A percentile compares a stretch with the other conserved stretches of the same genome.
Evolutionary conservation across 352 stramenopile species (phyloP).

Genomic region (Phytophthora constricta): DNA sequence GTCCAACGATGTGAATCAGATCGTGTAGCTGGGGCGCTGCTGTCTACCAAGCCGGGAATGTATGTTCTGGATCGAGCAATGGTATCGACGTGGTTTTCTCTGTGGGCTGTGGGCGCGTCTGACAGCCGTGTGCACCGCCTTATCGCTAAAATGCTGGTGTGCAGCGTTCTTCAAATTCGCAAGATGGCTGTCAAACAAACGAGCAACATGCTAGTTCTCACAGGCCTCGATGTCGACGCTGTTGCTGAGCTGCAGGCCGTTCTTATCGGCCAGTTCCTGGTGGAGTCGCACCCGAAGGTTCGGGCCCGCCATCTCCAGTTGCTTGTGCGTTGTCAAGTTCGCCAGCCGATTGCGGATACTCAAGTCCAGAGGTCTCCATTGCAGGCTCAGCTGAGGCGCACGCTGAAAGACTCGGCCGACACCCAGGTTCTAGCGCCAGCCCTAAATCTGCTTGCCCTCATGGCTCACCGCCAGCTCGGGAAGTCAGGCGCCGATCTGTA

Average conservation of each 20-base stretch:
- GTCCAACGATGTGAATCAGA: constrained; percentile 32
- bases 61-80: constrained; percentile 56
- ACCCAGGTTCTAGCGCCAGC: constrained; percentile 57
- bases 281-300: constrained; percentile 76
- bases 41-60: constrained; percentile 42
- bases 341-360: constrained; percentile 15
- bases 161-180: constrained; percentile 61
- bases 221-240: constrained; percentile 10
- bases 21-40: constrained; percentile 12
- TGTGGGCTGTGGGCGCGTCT: constrained; percentile 24
- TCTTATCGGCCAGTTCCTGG: constrained; percentile 54
- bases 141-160: constrained; percentile 46
- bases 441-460: constrained; percentile 65
- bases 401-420: constrained; percentile 55
- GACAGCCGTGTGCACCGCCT: constrained; percentile 21
- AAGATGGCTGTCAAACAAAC: constrained; percentile 69
- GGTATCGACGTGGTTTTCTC: constrained; percentile 58
- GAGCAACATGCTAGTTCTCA: constrained; percentile 32
- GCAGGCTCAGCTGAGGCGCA: constrained; percentile 25
- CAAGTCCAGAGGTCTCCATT: constrained; percentile 25
- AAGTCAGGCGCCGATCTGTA: constrained; percentile 27
- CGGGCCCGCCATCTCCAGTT: constrained; percentile 60
- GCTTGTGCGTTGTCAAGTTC: constrained; percentile 48
- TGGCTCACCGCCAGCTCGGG: constrained; percentile 27
- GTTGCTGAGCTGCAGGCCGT: constrained; percentile 41